Base-by-base conservation (phyloP, 768 basidiomycete species). In the Agrocybe pediades region DNA sequence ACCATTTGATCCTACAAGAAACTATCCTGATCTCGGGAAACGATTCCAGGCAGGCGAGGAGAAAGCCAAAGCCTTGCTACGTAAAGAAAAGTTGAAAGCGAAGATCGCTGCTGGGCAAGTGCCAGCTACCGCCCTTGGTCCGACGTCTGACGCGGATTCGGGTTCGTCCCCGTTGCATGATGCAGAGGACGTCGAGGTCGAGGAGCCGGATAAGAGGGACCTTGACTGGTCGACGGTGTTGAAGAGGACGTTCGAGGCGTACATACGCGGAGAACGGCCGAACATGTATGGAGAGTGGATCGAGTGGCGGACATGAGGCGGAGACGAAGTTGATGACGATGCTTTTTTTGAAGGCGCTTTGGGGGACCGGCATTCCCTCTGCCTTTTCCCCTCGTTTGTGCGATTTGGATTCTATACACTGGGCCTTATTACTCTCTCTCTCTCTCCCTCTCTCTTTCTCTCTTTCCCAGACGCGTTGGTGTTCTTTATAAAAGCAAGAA, bases 211-310 rank as follows among this genome's bases (percentile, higher is more conserved):
- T 68, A 86, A 86, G 70, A 76, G 82, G 21, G 92, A 94, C 68
- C 70, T 93, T 49, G 84, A 87, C 65, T 97, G 95, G 95, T 80
- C 89, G 33, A 81, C 88, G 16, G 94, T 96, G 42, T 68, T 96
- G 54, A 98, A 98, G 75, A 77, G 95, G 71, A 93, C 92, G n/a
- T 95, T 96, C 67, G 95, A 98, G 74, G 82, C 84, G 49, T 96
- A 90, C 68, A 68, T 97, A 49, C 79, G 95, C 6, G 89, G 87
- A 1, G 94, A 97, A 70, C 72, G 84, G 25, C 92, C 95, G 19
- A 97, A 95, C 66, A 91, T 93, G 90, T 95, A 95, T 70, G 92
- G 93, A 27, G 93, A 95, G 73, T 84, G 81, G 82, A 58, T 79
- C 49, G 62, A 69, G 41, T 79, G 77, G 77, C 69, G 49, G 51